Conservation (phyloP, 345 rosid genomes). For the Salix suchowensis region DNA sequence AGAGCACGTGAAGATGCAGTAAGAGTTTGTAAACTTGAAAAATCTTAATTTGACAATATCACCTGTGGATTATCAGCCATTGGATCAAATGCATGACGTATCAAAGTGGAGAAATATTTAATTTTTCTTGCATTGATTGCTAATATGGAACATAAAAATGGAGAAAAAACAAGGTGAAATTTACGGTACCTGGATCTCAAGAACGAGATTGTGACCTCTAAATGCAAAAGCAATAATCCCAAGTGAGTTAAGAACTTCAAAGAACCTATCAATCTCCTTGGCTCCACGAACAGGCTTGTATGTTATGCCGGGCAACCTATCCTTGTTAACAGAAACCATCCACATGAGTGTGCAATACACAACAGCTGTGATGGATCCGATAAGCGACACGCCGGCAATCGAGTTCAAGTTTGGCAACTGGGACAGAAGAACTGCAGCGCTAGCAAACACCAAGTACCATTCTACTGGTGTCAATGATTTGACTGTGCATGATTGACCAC, state of each 20-base stretch:
- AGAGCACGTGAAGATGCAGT: neutral
- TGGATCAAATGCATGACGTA: neutral
- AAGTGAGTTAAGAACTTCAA: slow-evolving; percentile 26
- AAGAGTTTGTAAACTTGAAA: neutral
- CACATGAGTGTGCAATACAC: slow-evolving; percentile 34
- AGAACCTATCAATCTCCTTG: neutral
- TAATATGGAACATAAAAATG: neutral
- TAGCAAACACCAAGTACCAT: slow-evolving; percentile 41
- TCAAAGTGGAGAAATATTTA: neutral
- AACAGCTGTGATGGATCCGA: slow-evolving; percentile 35
- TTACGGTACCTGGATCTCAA: slow-evolving; percentile 38
- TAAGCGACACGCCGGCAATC: slow-evolving; percentile 27
- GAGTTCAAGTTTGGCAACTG: slow-evolving; percentile 53
- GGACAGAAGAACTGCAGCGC: slow-evolving; percentile 30
- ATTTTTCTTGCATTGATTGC: neutral
- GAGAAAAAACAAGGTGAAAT: neutral
- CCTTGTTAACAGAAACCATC: slow-evolving; percentile 30
- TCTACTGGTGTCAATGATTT: slow-evolving; percentile 23
- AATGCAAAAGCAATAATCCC: slow-evolving; percentile 45
- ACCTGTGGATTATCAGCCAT: neutral
- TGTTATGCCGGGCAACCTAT: slow-evolving; percentile 30
- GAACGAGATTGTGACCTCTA: slow-evolving; percentile 46
- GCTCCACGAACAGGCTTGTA: slow-evolving; percentile 21
- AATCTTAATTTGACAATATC: neutral
- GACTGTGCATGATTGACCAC: slow-evolving; percentile 12